phyloP scores from a whole-genome alignment of 164 flowering plant species.

The Annona cherimola region DNA sequence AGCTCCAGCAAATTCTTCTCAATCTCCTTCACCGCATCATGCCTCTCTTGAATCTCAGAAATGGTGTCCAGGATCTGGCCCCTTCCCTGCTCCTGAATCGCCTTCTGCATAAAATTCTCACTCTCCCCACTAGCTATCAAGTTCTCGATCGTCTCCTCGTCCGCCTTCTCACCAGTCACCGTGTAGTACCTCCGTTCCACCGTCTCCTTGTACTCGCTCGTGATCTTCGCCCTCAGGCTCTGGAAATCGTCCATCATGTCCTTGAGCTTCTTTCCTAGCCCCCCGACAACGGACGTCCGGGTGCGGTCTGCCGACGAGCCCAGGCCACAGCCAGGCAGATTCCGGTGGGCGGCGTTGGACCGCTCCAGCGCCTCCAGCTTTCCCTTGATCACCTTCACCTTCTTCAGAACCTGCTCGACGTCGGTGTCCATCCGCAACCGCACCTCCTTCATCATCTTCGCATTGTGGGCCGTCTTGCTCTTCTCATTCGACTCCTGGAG shows the following conservation, averaged over 20 bases:
- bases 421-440: constrained; percentile 25
- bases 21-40: constrained; percentile 27
- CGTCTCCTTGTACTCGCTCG: constrained; percentile 25
- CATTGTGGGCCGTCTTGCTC: constrained; percentile 28
- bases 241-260: constrained; percentile 34
- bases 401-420: constrained; percentile 21
- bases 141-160: constrained; percentile 24
- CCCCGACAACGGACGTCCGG: constrained; percentile 26
- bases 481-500: constrained; percentile 27
- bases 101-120: constrained; percentile 26
- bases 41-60: constrained; percentile 28
- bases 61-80: constrained; percentile 32
- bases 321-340: constrained; percentile 28
- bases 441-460: constrained; percentile 22
- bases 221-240: constrained; percentile 14
- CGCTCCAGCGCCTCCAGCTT: constrained; percentile 29
- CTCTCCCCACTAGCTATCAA: constrained; percentile 29
- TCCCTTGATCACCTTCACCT: constrained; percentile 23
- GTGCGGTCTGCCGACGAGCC: constrained; percentile 32
- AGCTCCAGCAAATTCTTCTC: constrained; percentile 32
- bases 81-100: constrained; percentile 27
- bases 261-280: constrained; percentile 34
- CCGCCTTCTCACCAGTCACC: constrained; percentile 24
- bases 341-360: constrained; percentile 23
- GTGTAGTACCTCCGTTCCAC: constrained; percentile 35